Conservation (phyloP, 495 filamentous ascomycete species). For the Neurospora terricola region DNA sequence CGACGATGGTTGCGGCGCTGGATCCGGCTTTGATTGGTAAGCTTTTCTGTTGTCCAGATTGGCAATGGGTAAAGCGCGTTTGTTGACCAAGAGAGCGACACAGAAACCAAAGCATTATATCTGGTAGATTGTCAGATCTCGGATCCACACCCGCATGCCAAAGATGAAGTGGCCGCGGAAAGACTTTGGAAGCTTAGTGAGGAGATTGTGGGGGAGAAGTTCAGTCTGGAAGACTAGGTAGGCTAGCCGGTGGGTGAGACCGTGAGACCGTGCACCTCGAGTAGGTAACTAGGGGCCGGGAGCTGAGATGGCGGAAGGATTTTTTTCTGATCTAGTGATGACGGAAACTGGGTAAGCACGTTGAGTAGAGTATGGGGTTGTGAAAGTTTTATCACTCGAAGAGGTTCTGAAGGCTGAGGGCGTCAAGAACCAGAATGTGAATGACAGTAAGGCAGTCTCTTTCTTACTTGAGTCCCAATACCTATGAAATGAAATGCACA, state of each 20-base stretch:
- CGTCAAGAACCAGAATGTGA: background rate
- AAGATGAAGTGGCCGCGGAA: slow-evolving; percentile 34
- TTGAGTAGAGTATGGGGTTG: no score
- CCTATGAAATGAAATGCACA: background rate
- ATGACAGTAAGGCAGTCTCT: background rate
- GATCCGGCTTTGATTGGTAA: slow-evolving; percentile 40
- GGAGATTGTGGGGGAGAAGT: slow-evolving; percentile 35
- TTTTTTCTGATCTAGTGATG: no score
- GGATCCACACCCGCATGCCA: slow-evolving; percentile 10
- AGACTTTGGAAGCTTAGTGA: slow-evolving; percentile 43
- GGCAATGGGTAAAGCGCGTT: background rate
- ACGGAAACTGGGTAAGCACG: no score
- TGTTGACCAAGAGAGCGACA: slow-evolving; percentile 1
- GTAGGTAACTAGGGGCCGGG: background rate
- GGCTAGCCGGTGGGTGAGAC: background rate
- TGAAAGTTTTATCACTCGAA: no score
- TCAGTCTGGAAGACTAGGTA: slow-evolving; percentile 11
- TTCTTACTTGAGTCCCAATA: background rate
- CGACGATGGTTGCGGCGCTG: slow-evolving; percentile 47
- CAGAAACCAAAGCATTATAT: slow-evolving; percentile 31
- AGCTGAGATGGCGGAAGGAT: no score
- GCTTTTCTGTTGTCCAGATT: background rate
- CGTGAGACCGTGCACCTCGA: background rate
- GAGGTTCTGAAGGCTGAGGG: no score
- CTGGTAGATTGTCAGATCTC: slow-evolving; percentile 31